Evolutionary conservation across 2,329 filamentous ascomycete species (phyloP), one percentile per base, ranked within the genome.

Genomic region (Botrytis paeoniae): DNA sequence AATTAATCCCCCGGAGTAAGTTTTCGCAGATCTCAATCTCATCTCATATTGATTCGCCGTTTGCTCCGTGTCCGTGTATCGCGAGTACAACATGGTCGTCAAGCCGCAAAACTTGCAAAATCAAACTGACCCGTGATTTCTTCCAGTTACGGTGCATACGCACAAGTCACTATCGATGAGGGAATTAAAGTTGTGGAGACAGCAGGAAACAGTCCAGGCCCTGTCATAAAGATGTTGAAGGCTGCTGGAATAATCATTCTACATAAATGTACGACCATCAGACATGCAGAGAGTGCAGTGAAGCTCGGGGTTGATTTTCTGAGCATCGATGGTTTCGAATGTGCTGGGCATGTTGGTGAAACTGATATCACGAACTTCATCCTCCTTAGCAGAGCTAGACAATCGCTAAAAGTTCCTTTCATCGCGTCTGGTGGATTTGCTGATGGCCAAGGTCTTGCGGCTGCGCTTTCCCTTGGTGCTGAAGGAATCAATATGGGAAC

Each of bases 401-500:
- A 98, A 84, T 88, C 90, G 1, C 89, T 99, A 54, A 88, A 88
- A 51, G 89, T 97, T 16, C 96, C 96, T 0, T 99, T 98, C 82
- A 97, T 99, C 81, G 96, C 96, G 0, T 97, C 93, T 2, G 96
- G 96, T 73, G 96, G 96, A 2, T 98, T 99, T 81, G 95, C 94
- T 20, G 96, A 99, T 81, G 96, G 96, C 0, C 89, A 97, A 79
- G 96, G 96, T 6, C 88, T 99, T 32, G 96, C 96, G 1, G 96
- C 95, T 3, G 96, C 96, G 12, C 85, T 99, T 78, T 91, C 92
- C 59, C 88, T 99, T 20, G 96, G 96, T 51, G 96, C 96, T 0
- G 93, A 93, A 82, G 96, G 96, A 75, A 91, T 98, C 84, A 99
- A 99, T 84, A 99, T 99, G 96, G 96, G 96, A 73, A 99, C 96